Evolutionary conservation across 106 monocot species (phyloP).

Genomic region (Triglochin maritima): DNA sequence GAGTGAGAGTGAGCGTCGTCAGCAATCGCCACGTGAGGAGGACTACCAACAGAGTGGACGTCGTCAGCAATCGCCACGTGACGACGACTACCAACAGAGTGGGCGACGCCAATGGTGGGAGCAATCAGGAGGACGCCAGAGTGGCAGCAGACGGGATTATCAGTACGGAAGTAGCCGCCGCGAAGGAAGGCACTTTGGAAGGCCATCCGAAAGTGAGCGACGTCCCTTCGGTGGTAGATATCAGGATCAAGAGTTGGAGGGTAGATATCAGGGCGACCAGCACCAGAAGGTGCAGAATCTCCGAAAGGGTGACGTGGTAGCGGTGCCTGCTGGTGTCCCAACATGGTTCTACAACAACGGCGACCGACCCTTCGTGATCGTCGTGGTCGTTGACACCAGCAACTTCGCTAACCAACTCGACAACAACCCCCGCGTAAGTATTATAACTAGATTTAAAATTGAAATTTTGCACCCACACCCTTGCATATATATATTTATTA

Average conservation of each 20-base stretch:
- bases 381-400: constrained; percentile 29
- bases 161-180: too few species aligned
- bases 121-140: too few species aligned
- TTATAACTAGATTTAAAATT: not conserved
- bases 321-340: constrained; percentile 53
- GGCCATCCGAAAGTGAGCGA: too few species aligned
- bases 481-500: not conserved
- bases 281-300: constrained; percentile 45
- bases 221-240: not conserved
- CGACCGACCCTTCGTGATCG: constrained; percentile 27
- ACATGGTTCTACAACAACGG: constrained; percentile 62
- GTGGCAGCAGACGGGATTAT: too few species aligned
- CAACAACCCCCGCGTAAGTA: constrained; percentile 19
- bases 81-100: not conserved
- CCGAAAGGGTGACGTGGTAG: constrained; percentile 42
- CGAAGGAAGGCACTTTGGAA: too few species aligned
- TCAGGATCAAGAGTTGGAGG: not conserved
- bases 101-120: not conserved
- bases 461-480: not conserved
- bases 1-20: too few species aligned
- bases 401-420: constrained; percentile 57
- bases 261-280: constrained; percentile 27
- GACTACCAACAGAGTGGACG: too few species aligned
- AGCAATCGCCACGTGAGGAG: too few species aligned
- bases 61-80: too few species aligned